Base-by-base conservation (phyloP, 176 grass and related monocot genomes). In the Coix lacrymajobi region DNA sequence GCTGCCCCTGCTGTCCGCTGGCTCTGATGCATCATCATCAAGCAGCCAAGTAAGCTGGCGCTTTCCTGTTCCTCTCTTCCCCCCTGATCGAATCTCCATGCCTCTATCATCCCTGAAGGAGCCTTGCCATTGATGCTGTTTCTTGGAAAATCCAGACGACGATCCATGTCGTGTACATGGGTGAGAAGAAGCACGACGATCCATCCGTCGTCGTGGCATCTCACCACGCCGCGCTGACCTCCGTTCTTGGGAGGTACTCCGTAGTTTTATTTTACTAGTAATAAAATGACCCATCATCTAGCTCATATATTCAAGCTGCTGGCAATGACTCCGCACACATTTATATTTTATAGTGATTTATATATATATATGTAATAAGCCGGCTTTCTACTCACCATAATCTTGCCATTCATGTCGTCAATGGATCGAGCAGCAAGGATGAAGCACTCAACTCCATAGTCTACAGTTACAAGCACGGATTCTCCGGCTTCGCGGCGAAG, bases 381-480 rank as follows among this genome's bases (percentile, higher is more conserved):
- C n/a, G n/a, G n/a, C n/a, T n/a, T n/a, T n/a, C n/a, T n/a, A n/a
- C n/a, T n/a, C n/a, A n/a, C n/a, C n/a, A n/a, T n/a, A n/a, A n/a
- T n/a, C n/a, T n/a, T n/a, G n/a, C n/a, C n/a, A n/a, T n/a, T n/a
- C n/a, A n/a, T n/a, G n/a, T n/a, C n/a, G n/a, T n/a, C n/a, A n/a
- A n/a, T n/a, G n/a, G n/a, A n/a, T n/a, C n/a, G n/a, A n/a, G 25
- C 49, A 90, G 88, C 81, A 88, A 90, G 82, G 88, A 93, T 45
- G 81, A 54, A 62, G 82, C 85, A n/a, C 38, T 88, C 37, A 56
- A 14, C 26, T 93, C 88, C 15, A 88, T 90, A 32, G 60, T 88
- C 22, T 90, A 90, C 51, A 85, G 85, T 66, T 93, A 93, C 12
- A 85, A 66, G 54, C 73, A 93, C 75, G 77, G 85, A 0, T 93